Base-by-base conservation (phyloP, 2,329 filamentous ascomycete species). In the Westerdykella sp. region DNA sequence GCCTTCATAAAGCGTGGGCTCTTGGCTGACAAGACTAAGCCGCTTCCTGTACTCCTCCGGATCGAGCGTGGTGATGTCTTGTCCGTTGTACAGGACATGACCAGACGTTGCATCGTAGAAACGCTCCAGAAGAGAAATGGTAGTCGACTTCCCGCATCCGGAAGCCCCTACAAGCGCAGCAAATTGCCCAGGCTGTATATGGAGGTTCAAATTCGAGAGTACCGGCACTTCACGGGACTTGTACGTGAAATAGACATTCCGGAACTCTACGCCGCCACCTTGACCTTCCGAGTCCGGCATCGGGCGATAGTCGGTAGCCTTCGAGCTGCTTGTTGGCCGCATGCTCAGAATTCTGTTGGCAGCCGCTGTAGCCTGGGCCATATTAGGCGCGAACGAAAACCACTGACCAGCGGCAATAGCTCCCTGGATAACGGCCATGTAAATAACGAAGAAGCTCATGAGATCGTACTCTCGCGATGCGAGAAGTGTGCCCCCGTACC, bases 221-320 rank as follows among this genome's bases (percentile, higher is more conserved):
- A 69, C 67, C 11, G 89, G 87, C 50, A 94, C 87, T 0, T 87
- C 85, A 1, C 91, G 81, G 0, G 87, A 94, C 0, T 90, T 89
- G 63, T 97, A 98, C 37, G 87, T 79, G 76, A 96, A 97, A 67
- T 93, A 86, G 3, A 97, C 90, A 52, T 95, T 85, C 13, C 85
- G 81, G 74, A 98, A 96, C 62, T 97, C 90, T 49, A 98, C 79
- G 10, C 57, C 46, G 6, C 59, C 53, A 15, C 60, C 55, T 28
- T 10, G 25, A 13, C 45, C 39, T 9, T 47, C 22, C 6, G 48
- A 34, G 11, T 46, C 34, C 25, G 18, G 16, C 9, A 58, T 18
- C n/a, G 50, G 32, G 2, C 48, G 30, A 39, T 55, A 57, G 10
- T 43, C 40, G 1, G 45, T 34, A 12, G 44, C 15, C 3, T 43